Evolutionary conservation across 306 rosid species (phyloP).

Genomic region (Dryas drummondii): DNA sequence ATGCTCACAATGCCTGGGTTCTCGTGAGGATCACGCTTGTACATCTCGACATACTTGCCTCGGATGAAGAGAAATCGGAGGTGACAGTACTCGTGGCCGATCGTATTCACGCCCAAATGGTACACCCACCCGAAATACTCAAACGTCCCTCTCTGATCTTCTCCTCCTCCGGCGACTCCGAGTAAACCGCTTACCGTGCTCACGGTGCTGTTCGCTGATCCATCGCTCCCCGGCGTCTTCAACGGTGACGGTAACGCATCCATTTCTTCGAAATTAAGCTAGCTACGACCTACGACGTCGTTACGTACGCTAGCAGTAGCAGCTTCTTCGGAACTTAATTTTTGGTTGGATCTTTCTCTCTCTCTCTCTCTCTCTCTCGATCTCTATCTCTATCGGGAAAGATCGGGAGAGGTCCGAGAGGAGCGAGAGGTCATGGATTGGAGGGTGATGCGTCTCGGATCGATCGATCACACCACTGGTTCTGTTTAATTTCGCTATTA

Average conservation of each 20-base stretch:
- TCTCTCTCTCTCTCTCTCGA: no score
- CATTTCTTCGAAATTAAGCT: not conserved
- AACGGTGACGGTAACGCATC: conserved; percentile 12
- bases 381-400: not conserved
- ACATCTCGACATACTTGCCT: conserved; percentile 70
- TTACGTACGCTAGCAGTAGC: no score
- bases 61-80: conserved; percentile 70
- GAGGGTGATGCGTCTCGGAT: not conserved
- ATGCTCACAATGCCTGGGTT: conserved; percentile 68
- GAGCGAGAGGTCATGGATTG: conserved; percentile 2
- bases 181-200: not conserved
- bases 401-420: not conserved
- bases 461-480: no score
- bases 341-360: not conserved
- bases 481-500: no score
- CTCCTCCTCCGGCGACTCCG: conserved; percentile 22
- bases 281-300: not conserved
- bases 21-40: conserved; percentile 85
- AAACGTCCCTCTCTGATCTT: conserved; percentile 43
- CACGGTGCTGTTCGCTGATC: conserved; percentile 6
- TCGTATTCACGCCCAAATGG: conserved; percentile 76
- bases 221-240: conserved; percentile 27
- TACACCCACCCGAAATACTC: conserved; percentile 88
- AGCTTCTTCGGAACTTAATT: no score
- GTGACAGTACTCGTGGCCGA: conserved; percentile 77